Percentiles rank a stretch among this genome's conserved stretches.
phyloP scores from a whole-genome alignment of 2,329 filamentous ascomycete species.

The Ambrosiella cleistominuta region DNA sequence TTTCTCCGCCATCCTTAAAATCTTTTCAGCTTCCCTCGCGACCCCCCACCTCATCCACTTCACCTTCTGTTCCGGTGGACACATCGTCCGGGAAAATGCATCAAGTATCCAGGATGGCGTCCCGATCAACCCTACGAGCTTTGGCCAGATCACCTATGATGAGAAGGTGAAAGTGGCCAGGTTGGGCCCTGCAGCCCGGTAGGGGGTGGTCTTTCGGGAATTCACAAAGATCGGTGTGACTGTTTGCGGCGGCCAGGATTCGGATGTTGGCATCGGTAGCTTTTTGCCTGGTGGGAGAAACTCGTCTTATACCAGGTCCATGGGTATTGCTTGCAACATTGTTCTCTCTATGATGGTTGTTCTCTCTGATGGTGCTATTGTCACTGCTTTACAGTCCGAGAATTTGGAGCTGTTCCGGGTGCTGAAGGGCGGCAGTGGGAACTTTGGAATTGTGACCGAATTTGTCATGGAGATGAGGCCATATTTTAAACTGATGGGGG shows the following conservation, averaged over 20 bases:
- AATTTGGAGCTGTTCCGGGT: not conserved
- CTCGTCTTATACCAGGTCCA: not conserved
- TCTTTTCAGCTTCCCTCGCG: not conserved
- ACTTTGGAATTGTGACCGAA: not conserved
- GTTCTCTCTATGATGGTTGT: not conserved
- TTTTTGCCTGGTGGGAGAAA: not conserved
- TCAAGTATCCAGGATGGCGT: constrained; percentile 14
- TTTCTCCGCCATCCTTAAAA: not conserved
- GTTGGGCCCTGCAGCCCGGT: constrained; percentile 29
- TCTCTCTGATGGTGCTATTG: not conserved
- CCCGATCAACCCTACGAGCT: not conserved
- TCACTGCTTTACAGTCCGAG: not conserved
- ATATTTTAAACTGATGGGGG: not conserved
- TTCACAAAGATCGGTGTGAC: constrained; percentile 20
- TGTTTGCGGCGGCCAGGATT: constrained; percentile 22
- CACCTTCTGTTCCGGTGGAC: constrained; percentile 21
- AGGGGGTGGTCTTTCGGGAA: constrained; percentile 19
- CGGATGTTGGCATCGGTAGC: not conserved
- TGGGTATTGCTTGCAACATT: not conserved
- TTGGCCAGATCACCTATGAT: not conserved
- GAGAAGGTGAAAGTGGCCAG: not conserved
- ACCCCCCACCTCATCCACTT: constrained; percentile 20
- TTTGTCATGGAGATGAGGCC: not conserved
- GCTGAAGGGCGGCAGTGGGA: not conserved
- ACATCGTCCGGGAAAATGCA: constrained; percentile 17